Evolutionary conservation across 2,329 filamentous ascomycete genomes (phyloP).

Genomic region (Penicillium olsonii): DNA sequence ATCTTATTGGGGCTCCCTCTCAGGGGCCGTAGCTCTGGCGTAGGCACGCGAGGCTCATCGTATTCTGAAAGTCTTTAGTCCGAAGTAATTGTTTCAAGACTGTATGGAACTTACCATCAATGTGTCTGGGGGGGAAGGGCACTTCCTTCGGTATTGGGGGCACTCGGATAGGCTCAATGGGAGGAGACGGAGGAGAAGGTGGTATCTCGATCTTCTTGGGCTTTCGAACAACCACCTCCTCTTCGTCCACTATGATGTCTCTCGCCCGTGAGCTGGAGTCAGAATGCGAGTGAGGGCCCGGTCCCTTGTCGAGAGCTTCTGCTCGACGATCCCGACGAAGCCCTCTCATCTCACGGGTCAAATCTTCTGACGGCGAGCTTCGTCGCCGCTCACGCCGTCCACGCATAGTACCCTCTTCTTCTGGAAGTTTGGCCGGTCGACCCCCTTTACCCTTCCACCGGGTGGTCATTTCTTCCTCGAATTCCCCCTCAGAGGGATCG

Average conservation of each 20-base stretch:
- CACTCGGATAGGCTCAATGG: constrained; percentile 65
- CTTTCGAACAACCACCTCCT: constrained; percentile 23
- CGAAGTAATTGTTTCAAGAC: not conserved
- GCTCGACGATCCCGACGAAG: not conserved
- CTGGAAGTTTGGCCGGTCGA: not conserved
- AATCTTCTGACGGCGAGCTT: constrained; percentile 1
- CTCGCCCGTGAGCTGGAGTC: not conserved
- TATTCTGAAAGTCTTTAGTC: constrained; percentile 25
- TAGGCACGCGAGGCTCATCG: constrained; percentile 30
- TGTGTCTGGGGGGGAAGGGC: constrained; percentile 83
- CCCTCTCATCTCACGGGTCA: constrained; percentile 4
- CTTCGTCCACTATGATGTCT: constrained; percentile 13
- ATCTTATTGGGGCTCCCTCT: constrained; percentile 53
- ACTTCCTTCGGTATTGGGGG: constrained; percentile 85
- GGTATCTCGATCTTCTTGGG: constrained; percentile 1
- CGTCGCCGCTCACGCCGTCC: constrained; percentile 3
- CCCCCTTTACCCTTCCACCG: constrained; percentile 2
- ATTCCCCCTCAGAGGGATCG: not conserved
- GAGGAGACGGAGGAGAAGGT: constrained; percentile 56
- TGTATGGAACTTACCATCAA: constrained; percentile 63
- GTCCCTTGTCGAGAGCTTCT: not conserved
- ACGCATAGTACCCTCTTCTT: not conserved
- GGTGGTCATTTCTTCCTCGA: constrained; percentile 1
- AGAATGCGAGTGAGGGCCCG: not conserved
- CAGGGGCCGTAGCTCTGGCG: constrained; percentile 28